phyloP scores from a whole-genome alignment of 2,329 filamentous ascomycete genomes.

The Dothideomycetes sp. region DNA sequence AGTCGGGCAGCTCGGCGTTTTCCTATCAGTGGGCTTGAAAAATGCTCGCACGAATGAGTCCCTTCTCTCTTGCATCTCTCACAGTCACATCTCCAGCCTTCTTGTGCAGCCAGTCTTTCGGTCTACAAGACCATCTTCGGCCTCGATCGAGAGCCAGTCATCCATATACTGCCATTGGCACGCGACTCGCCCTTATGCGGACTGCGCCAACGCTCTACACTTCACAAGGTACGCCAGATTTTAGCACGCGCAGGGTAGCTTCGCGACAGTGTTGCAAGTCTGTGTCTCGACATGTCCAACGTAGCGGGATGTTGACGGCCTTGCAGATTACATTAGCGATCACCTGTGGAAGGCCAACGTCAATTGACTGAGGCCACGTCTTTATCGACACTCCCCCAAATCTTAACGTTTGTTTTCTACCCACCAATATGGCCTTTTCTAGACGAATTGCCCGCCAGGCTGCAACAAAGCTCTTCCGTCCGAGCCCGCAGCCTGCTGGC shows the following conservation, averaged over 20 bases:
- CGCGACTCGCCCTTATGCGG: slow-evolving; percentile 31
- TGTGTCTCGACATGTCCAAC: not conserved
- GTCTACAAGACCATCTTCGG: not conserved
- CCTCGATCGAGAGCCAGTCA: not conserved
- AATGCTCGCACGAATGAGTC: slow-evolving; percentile 6
- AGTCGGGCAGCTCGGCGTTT: too few relatives aligned
- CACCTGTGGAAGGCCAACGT: slow-evolving; percentile 60
- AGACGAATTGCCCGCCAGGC: slow-evolving; percentile 25
- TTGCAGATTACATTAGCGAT: slow-evolving; percentile 57
- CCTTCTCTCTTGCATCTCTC: slow-evolving; percentile 14
- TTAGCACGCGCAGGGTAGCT: slow-evolving; percentile 6
- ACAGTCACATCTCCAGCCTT: slow-evolving; percentile 23
- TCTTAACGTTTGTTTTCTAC: not conserved
- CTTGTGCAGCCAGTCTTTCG: slow-evolving; percentile 7
- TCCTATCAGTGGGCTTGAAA: too few relatives aligned
- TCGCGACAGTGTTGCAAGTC: slow-evolving; percentile 9
- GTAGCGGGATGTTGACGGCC: slow-evolving; percentile 5
- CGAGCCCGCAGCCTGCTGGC: slow-evolving; percentile 19
- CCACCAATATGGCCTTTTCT: slow-evolving; percentile 25
- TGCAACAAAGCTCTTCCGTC: slow-evolving; percentile 22
- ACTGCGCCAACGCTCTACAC: slow-evolving; percentile 43
- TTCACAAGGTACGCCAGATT: slow-evolving; percentile 40
- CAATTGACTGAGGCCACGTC: slow-evolving; percentile 42
- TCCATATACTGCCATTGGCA: slow-evolving; percentile 16
- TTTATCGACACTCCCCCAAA: not conserved